These are phyloP conservation scores for Heterobasidion irregulare DNA, from an alignment of 1,284 basidiomycete genomes.

Conservation along the genomic window DNA sequence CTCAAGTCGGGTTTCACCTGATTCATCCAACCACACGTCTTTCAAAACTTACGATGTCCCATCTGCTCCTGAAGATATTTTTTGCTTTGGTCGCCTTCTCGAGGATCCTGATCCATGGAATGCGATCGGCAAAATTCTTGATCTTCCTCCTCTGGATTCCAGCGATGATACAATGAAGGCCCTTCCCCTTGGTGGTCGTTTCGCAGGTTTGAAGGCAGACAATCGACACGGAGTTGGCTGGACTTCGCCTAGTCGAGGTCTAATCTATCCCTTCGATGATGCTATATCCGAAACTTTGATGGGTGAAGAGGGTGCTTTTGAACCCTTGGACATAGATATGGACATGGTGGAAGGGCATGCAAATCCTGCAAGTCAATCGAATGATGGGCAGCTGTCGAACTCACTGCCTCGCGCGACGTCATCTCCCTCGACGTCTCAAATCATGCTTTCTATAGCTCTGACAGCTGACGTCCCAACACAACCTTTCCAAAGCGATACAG, in stretches of 20 bases:
- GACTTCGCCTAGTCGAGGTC: not conserved
- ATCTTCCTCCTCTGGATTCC: constrained; percentile 7
- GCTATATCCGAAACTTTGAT: not conserved
- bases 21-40: not conserved
- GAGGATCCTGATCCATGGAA: constrained; percentile 11
- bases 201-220: not conserved
- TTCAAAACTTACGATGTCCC: not conserved
- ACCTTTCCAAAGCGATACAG: not conserved
- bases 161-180: not conserved
- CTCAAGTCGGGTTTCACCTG: too few relatives aligned
- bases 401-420: not conserved
- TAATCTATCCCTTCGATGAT: not conserved
- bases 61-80: not conserved
- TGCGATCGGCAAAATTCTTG: constrained; percentile 10
- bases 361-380: not conserved
- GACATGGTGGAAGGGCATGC: not conserved
- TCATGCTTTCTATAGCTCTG: not conserved
- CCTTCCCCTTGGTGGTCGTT: not conserved
- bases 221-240: not conserved
- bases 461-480: not conserved
- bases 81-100: constrained; percentile 3
- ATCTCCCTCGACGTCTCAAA: not conserved
- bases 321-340: not conserved
- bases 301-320: not conserved
- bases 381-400: not conserved